Evolutionary conservation across 2,329 filamentous ascomycete species (phyloP), one percentile per base, ranked within the genome.

Genomic region (Emergomyces orientalis): DNA sequence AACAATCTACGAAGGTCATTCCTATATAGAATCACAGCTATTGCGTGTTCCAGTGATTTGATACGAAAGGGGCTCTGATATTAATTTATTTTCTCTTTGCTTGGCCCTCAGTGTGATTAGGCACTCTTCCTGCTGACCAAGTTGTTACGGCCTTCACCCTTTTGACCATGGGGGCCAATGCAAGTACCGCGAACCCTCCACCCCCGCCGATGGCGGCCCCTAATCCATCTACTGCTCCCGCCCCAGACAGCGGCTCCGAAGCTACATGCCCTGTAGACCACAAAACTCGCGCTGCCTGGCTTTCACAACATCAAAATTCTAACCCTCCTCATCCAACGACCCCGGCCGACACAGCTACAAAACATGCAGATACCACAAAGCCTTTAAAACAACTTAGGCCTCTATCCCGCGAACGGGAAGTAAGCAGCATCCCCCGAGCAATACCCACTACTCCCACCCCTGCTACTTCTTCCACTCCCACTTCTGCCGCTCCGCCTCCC

Each of bases 261-360:
- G 71, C 75, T 49, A 81, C 81, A 63, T 97, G 94, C 71, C 94
- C 94, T 5, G 91, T 97, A 71, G 92, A 97, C 77, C 89, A 92
- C 78, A 89, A 90, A 71, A 88, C 91, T 60, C 88, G 94, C 70
- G 88, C 91, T 70, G 86, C 88, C 70, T 99, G 93, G 93, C 83
- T 97, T 45, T 81, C 83, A 63, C 86, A 90, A 72, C 86, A 87
- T 65, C 73, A 69, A 59, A 72, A 64, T 63, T 77, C 67, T 64
- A 77, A 70, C 68, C 75, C 69, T 62, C 75, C 69, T 61, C 75
- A 73, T 66, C 73, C 68, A 62, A 65, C 67, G 62, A 59, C 69
- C 54, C 59, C 66, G 54, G 58, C 67, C 62, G 65, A 72, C 52
- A 62, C 60, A 51, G 14, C 47, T 60, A 34, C 37, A 51, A 41